phyloP scores from a whole-genome alignment of 1,284 basidiomycete genomes.

The Hymenochaete sp. region DNA sequence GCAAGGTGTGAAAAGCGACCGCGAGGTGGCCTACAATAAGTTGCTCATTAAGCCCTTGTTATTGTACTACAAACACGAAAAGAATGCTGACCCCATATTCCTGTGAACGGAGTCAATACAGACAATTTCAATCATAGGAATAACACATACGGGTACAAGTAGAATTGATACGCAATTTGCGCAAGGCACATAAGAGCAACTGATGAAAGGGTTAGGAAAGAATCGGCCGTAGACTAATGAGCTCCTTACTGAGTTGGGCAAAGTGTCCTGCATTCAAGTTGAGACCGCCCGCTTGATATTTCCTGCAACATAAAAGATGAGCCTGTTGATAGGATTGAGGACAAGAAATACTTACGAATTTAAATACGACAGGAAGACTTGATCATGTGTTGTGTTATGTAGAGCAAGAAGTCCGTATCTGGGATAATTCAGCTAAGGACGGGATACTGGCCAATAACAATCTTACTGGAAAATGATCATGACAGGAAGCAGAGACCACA shows the following conservation, averaged over 20 bases:
- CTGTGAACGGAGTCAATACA: constrained; percentile 28
- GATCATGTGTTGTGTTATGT: constrained; percentile 79
- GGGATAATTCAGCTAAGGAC: not conserved
- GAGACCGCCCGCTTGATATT: constrained; percentile 62
- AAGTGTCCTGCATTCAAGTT: constrained; percentile 73
- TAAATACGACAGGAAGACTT: constrained; percentile 75
- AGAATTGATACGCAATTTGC: constrained; percentile 76
- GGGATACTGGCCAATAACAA: not conserved
- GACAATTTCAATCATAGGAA: constrained; percentile 22
- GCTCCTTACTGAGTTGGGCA: constrained; percentile 63
- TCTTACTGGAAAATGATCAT: constrained; percentile 56
- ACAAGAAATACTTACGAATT: constrained; percentile 51
- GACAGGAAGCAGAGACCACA: constrained; percentile 58
- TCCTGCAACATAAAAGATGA: constrained; percentile 32
- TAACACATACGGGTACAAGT: constrained; percentile 75
- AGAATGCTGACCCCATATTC: constrained; percentile 43
- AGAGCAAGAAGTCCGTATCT: constrained; percentile 66
- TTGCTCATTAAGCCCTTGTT: not conserved
- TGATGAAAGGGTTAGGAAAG: constrained; percentile 26
- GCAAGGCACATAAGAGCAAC: constrained; percentile 76
- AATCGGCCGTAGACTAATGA: constrained; percentile 7
- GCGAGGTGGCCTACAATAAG: constrained; percentile 43
- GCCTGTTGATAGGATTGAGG: constrained; percentile 6
- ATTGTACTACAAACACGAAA: constrained; percentile 8
- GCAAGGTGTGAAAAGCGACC: constrained; percentile 77